Evolutionary conservation across 1,284 basidiomycete genomes (phyloP).

Genomic region (Heterobasidion occidentale): DNA sequence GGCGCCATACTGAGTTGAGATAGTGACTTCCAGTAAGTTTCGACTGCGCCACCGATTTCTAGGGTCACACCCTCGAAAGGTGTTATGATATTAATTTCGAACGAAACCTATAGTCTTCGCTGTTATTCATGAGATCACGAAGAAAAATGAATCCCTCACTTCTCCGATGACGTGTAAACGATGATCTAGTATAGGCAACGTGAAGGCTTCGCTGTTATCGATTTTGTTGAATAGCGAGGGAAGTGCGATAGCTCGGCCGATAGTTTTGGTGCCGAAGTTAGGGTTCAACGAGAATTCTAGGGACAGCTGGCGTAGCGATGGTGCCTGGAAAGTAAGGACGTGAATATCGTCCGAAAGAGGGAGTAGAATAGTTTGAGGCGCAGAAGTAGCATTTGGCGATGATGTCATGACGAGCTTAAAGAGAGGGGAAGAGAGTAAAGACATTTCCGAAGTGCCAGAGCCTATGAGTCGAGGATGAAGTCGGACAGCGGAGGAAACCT

Average conservation of each 20-base stretch:
- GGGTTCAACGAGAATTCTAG: constrained; percentile 96
- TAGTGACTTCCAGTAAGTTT: constrained; percentile 96
- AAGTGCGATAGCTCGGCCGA: constrained; percentile 87
- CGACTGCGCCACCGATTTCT: constrained; percentile 92
- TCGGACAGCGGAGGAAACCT: constrained; percentile 40
- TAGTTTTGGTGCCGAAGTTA: constrained; percentile 97
- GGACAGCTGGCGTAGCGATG: constrained; percentile 60
- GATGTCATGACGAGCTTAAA: constrained; percentile 94
- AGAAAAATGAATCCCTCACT: constrained; percentile 31
- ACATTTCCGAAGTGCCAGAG: constrained; percentile 49
- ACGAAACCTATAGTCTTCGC: constrained; percentile 55
- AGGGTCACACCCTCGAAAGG: constrained; percentile 92
- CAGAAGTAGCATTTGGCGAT: constrained; percentile 71
- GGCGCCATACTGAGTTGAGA: constrained; percentile 31
- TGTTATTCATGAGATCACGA: neutral
- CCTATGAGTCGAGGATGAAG: constrained; percentile 65
- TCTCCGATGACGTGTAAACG: constrained; percentile 94
- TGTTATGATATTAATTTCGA: constrained; percentile 84
- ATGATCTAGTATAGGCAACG: constrained; percentile 86
- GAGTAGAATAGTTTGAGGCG: constrained; percentile 83
- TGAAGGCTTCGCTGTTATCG: constrained; percentile 49
- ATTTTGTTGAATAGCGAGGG: constrained; percentile 66
- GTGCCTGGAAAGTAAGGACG: constrained; percentile 85
- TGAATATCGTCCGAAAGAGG: constrained; percentile 79
- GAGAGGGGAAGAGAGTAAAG: constrained; percentile 68